A percentile compares a stretch with the other conserved stretches of the same genome.
phyloP scores from a whole-genome alignment of 805 yeast genomes.

The Saccharomycopsis amapae region DNA sequence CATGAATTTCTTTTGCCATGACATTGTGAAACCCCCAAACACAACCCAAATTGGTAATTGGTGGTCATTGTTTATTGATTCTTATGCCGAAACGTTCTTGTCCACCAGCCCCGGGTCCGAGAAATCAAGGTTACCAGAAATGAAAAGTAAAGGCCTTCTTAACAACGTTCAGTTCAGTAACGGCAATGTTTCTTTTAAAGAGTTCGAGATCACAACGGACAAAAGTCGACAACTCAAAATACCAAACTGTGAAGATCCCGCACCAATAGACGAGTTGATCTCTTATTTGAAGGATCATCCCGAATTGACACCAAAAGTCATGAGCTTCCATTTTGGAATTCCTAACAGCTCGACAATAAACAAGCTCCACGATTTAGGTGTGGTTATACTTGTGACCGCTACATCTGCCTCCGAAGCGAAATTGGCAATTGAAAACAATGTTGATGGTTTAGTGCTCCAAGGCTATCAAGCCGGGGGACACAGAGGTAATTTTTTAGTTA shows the following conservation, averaged over 20 bases:
- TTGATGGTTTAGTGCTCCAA: conserved; percentile 47
- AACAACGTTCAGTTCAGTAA: conserved; percentile 8
- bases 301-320: conserved; percentile 33
- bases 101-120: conserved; percentile 1
- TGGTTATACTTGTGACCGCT: conserved; percentile 40
- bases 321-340: conserved; percentile 49
- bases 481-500: conserved; percentile 39
- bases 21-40: conserved; percentile 22
- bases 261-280: conserved; percentile 2
- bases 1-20: conserved; percentile 43
- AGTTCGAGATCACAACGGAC: conserved; percentile 18
- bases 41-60: conserved; percentile 23
- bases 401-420: conserved; percentile 40
- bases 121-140: neutral
- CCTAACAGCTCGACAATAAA: conserved; percentile 31
- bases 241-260: conserved; percentile 15
- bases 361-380: conserved; percentile 32
- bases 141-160: neutral
- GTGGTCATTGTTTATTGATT: conserved; percentile 12
- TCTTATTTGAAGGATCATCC: neutral
- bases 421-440: conserved; percentile 27
- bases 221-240: neutral
- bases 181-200: conserved; percentile 22
- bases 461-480: conserved; percentile 66
- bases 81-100: neutral